Evolutionary conservation across 2,329 filamentous ascomycete species (phyloP).

Genomic region (Ophiostoma sp.): DNA sequence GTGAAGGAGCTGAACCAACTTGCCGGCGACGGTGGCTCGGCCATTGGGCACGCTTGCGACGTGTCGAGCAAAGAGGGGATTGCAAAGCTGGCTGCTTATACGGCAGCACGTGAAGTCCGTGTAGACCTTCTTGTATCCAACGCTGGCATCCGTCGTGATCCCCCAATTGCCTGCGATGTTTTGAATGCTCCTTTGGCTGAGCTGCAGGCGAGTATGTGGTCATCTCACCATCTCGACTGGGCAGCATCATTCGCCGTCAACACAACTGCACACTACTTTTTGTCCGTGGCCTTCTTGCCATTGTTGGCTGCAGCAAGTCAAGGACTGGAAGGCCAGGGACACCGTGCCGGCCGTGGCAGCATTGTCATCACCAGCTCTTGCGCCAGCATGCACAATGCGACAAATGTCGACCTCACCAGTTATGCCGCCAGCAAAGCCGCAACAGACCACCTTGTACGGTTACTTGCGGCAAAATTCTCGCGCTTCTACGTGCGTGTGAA

Average conservation of each 20-base stretch:
- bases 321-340: constrained; percentile 30
- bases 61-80: constrained; percentile 63
- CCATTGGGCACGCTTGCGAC: constrained; percentile 52
- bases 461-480: constrained; percentile 51
- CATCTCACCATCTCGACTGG: constrained; percentile 53
- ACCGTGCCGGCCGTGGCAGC: constrained; percentile 27
- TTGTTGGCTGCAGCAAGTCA: constrained; percentile 56
- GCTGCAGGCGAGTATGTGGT: constrained; percentile 58
- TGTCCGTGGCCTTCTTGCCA: constrained; percentile 62
- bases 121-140: constrained; percentile 42
- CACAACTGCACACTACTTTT: constrained; percentile 68
- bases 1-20: constrained; percentile 62
- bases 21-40: constrained; percentile 37
- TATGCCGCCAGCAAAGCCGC: constrained; percentile 54
- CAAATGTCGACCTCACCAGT: constrained; percentile 54
- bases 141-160: constrained; percentile 28
- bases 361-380: constrained; percentile 49
- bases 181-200: constrained; percentile 23
- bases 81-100: constrained; percentile 56
- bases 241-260: constrained; percentile 74
- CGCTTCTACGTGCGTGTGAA: constrained; percentile 37
- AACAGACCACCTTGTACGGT: constrained; percentile 51
- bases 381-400: constrained; percentile 35
- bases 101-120: constrained; percentile 53
- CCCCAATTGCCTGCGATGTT: constrained; percentile 25